These are phyloP conservation scores for Neurospora tetraspora DNA, from an alignment of 495 filamentous ascomycete species.

Conservation along the genomic window DNA sequence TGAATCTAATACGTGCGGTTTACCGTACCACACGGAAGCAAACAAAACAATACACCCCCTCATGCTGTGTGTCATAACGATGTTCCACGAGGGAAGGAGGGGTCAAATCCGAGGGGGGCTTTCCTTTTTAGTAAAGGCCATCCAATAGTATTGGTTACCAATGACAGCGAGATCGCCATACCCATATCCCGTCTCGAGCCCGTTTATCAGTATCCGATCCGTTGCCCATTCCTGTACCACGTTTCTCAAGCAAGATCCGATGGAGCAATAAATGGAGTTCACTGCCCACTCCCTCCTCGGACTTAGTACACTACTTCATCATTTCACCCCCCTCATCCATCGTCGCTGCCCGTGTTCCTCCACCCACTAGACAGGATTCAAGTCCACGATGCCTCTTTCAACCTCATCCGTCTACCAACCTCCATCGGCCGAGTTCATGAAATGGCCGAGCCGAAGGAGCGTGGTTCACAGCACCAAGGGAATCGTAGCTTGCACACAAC, in stretches of 20 bases:
- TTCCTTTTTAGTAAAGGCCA: not conserved
- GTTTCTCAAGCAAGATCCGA: not conserved
- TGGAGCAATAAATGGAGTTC: not conserved
- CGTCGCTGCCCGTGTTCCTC: not conserved
- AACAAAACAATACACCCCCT: not conserved
- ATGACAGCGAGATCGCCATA: not conserved
- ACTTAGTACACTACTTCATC: not conserved
- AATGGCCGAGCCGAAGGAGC: constrained; percentile 77
- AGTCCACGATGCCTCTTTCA: constrained; percentile 30
- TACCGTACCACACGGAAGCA: not conserved
- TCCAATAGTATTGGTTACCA: not conserved
- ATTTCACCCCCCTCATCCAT: not conserved
- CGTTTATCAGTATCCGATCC: not conserved
- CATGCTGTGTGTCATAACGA: not conserved
- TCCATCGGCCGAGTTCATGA: constrained; percentile 47
- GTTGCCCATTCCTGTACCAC: not conserved
- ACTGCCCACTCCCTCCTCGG: not conserved
- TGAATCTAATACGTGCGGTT: not conserved
- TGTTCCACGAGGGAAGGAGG: not conserved
- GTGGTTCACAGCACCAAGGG: constrained; percentile 89
- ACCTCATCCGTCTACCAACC: constrained; percentile 48
- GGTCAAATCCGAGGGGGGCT: not conserved
- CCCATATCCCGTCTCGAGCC: not conserved
- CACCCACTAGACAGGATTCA: not conserved
- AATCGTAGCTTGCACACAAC: constrained; percentile 86